phyloP scores from a whole-genome alignment of 805 yeast species.

The Spathaspora hagerdaliae region DNA sequence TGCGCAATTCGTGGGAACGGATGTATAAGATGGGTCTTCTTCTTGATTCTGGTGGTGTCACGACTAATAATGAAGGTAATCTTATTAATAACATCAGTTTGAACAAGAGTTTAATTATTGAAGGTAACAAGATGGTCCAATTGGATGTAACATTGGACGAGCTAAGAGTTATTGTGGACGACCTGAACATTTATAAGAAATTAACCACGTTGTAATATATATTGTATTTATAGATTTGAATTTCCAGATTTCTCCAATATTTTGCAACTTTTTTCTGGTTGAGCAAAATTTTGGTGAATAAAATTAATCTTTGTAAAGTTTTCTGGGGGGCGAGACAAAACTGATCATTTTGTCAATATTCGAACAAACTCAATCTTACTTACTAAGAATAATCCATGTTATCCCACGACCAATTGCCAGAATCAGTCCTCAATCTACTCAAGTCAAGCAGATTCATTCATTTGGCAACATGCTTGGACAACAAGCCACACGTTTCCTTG shows the following conservation, averaged over 20 bases:
- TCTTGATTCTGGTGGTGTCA: constrained; percentile 41
- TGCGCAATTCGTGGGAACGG: constrained; percentile 73
- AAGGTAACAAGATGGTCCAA: constrained; percentile 48
- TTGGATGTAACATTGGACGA: constrained; percentile 52
- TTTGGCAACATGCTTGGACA: constrained; percentile 72
- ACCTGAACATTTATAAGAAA: constrained; percentile 16
- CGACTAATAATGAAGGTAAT: constrained; percentile 38
- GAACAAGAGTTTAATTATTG: constrained; percentile 29
- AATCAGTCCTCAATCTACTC: constrained; percentile 40
- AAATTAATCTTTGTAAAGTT: no score
- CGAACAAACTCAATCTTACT: no score
- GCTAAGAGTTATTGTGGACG: constrained; percentile 29
- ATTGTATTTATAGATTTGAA: neutral
- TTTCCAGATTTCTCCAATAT: neutral
- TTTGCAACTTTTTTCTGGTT: neutral
- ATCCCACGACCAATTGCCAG: constrained; percentile 23
- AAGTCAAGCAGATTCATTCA: constrained; percentile 70
- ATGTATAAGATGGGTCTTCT: constrained; percentile 54
- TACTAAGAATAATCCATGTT: constrained; percentile 3
- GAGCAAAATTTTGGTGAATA: no score
- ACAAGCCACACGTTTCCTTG: constrained; percentile 80
- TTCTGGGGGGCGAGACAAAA: no score
- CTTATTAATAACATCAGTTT: constrained; percentile 22
- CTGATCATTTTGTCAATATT: no score
- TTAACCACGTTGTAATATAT: constrained; percentile 16